These are phyloP conservation scores for Calonectria montana DNA, from an alignment of 2,329 filamentous ascomycete genomes.

Conservation along the genomic window DNA sequence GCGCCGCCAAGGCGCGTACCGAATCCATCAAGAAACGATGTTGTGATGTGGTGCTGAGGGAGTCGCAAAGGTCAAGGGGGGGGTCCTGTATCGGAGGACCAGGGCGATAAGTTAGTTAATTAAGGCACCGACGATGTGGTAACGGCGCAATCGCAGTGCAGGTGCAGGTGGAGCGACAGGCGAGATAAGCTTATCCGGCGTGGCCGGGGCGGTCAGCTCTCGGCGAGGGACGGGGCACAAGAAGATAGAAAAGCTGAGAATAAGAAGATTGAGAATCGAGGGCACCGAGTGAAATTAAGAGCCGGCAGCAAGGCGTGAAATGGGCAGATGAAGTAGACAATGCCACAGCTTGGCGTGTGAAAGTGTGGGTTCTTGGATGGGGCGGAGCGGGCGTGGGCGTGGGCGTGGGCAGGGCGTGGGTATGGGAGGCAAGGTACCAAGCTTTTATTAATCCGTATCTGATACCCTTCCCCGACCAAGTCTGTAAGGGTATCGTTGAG, in stretches of 20 bases:
- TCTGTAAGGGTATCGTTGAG: background rate
- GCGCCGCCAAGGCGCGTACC: conserved; percentile 52
- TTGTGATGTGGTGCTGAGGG: conserved; percentile 18
- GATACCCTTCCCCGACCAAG: background rate
- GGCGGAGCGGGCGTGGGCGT: conserved; percentile 13
- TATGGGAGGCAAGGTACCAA: background rate
- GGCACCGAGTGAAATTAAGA: background rate
- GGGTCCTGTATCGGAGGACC: conserved; percentile 22
- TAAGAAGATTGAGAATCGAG: background rate
- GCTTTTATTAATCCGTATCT: background rate
- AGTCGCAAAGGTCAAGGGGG: conserved; percentile 3
- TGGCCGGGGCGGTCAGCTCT: background rate
- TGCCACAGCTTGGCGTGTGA: background rate
- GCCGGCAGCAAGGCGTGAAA: background rate
- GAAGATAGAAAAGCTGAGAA: background rate
- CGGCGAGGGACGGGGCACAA: background rate
- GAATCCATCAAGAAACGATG: conserved; percentile 49
- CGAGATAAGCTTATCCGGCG: conserved; percentile 15
- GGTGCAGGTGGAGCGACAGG: conserved; percentile 22
- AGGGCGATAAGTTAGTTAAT: conserved; percentile 30
- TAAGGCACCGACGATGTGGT: conserved; percentile 26
- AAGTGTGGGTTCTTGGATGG: conserved; percentile 23
- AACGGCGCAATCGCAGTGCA: conserved; percentile 24
- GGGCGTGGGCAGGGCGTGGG: background rate
- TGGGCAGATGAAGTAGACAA: conserved; percentile 9